Evolutionary conservation across 169 alveolate species (phyloP).

Genomic region (Eimeria brunetti): DNA sequence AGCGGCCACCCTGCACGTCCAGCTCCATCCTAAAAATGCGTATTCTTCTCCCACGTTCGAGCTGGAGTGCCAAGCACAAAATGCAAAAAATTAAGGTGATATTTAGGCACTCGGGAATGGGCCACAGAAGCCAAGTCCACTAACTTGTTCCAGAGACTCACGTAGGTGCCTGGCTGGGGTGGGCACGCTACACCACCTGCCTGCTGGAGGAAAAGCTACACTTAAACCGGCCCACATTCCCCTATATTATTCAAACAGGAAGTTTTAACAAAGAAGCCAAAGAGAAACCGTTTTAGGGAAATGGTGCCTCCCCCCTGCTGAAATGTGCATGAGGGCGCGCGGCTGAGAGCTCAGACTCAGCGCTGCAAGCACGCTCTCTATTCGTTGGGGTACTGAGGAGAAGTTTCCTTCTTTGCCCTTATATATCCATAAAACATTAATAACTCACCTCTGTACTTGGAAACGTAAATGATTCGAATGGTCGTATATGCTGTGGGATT

Average conservation of each 20-base stretch:
- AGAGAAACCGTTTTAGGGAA: not conserved
- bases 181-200: not conserved
- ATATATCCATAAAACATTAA: not conserved
- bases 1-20: not conserved
- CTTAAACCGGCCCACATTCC: not conserved
- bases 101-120: not conserved
- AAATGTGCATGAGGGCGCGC: not conserved
- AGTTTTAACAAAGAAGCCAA: not conserved
- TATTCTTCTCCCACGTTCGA: not conserved
- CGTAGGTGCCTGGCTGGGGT: not conserved
- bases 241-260: not conserved
- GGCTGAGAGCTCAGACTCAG: not conserved
- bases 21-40: not conserved
- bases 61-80: not conserved
- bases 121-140: not conserved
- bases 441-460: not conserved
- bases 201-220: not conserved
- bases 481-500: not conserved
- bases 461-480: not conserved
- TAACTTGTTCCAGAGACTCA: not conserved
- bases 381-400: not conserved
- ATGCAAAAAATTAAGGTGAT: not conserved
- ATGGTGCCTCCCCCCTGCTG: not conserved
- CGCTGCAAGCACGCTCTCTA: not conserved
- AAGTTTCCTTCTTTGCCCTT: not conserved